These are phyloP conservation scores for Seiridium cupressi DNA, from an alignment of 2,329 filamentous ascomycete species.

Conservation along the genomic window DNA sequence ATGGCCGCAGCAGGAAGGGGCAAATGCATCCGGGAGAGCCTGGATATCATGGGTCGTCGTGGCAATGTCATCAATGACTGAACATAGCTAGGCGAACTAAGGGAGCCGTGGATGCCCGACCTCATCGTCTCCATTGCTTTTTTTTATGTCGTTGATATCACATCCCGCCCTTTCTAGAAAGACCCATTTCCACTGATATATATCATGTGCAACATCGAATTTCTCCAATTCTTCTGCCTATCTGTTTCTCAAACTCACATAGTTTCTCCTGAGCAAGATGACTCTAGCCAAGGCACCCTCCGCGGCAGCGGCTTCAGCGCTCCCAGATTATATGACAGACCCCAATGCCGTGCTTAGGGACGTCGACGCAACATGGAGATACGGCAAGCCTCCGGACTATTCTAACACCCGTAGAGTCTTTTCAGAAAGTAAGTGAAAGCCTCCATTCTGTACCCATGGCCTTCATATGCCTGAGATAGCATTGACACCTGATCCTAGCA, in stretches of 20 bases:
- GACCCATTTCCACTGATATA: too few relatives aligned
- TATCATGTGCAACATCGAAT: too few relatives aligned
- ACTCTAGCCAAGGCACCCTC: not conserved
- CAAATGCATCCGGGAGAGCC: not conserved
- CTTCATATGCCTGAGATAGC: too few relatives aligned
- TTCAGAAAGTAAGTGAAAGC: slow-evolving; percentile 48
- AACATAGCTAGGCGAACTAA: too few relatives aligned
- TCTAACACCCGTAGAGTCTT: slow-evolving; percentile 60
- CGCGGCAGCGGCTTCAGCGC: not conserved
- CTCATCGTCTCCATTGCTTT: too few relatives aligned
- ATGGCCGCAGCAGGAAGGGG: not conserved
- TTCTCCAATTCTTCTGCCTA: too few relatives aligned
- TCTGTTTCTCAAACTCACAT: too few relatives aligned
- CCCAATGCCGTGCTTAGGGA: slow-evolving; percentile 23
- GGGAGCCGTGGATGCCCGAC: too few relatives aligned
- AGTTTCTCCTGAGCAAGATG: not conserved
- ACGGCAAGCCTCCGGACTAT: slow-evolving; percentile 62
- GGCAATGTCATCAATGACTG: too few relatives aligned
- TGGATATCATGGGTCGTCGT: too few relatives aligned
- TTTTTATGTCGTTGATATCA: too few relatives aligned
- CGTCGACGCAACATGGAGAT: slow-evolving; percentile 57
- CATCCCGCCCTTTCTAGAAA: too few relatives aligned
- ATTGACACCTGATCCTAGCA: slow-evolving; percentile 34
- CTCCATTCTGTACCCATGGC: not conserved
- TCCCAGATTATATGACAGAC: slow-evolving; percentile 21